Evolutionary conservation across 352 stramenopile species (phyloP).

Genomic region (Lagenidium giganteum): DNA sequence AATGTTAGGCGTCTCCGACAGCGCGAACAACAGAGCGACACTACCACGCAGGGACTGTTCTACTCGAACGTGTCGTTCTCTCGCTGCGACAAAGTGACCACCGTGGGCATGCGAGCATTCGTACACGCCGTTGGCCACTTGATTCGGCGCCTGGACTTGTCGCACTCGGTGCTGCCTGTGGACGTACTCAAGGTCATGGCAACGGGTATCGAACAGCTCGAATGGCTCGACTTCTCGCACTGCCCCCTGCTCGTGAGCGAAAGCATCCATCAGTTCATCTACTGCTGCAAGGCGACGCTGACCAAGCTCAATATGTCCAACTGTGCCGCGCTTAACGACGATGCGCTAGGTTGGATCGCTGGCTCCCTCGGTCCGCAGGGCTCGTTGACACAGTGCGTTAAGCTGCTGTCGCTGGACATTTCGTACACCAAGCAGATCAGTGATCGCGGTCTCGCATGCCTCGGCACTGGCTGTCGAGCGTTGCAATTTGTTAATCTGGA

Average conservation of each 20-base stretch:
- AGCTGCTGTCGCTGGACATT: conserved; percentile 62
- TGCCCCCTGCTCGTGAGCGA: conserved; percentile 52
- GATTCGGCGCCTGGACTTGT: conserved; percentile 49
- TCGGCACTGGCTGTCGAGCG: conserved; percentile 37
- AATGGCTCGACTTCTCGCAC: conserved; percentile 51
- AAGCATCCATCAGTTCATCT: conserved; percentile 61
- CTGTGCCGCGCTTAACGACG: conserved; percentile 59
- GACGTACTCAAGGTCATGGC: conserved; percentile 69
- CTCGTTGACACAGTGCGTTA: conserved; percentile 52
- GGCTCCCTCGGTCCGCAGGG: conserved; percentile 55
- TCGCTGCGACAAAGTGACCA: conserved; percentile 46
- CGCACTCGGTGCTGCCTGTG: conserved; percentile 35
- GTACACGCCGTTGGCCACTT: conserved; percentile 45
- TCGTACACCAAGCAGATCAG: conserved; percentile 53
- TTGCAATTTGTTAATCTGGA: conserved; percentile 79
- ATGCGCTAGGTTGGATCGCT: conserved; percentile 68
- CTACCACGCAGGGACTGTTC: too few species aligned
- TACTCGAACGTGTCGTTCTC: conserved; percentile 54
- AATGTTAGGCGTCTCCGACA: conserved; percentile 26
- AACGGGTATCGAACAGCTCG: conserved; percentile 50
- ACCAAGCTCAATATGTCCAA: conserved; percentile 52
- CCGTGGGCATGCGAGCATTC: conserved; percentile 63
- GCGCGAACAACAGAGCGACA: too few species aligned
- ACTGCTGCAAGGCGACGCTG: conserved; percentile 52
- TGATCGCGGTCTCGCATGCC: conserved; percentile 46